Evolutionary conservation across 768 basidiomycete species (phyloP).

Genomic region (Hypholoma fasciculare): DNA sequence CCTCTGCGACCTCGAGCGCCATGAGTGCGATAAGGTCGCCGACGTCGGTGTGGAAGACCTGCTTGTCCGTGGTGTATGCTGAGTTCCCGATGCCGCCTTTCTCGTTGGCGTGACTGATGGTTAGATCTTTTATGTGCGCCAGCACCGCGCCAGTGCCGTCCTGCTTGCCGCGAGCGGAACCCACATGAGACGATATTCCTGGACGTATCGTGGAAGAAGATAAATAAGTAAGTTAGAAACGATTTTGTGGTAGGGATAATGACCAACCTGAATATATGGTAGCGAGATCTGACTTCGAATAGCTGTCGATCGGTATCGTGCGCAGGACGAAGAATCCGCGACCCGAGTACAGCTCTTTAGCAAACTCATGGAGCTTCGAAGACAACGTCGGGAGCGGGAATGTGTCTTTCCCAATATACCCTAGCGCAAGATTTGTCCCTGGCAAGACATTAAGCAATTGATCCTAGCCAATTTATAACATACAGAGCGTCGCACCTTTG

Average conservation of each 20-base stretch:
- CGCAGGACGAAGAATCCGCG: constrained; percentile 50
- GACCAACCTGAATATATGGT: constrained; percentile 43
- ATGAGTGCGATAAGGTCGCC: constrained; percentile 47
- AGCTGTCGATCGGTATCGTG: constrained; percentile 43
- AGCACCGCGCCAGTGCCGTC: constrained; percentile 44
- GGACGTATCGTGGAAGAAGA: not conserved
- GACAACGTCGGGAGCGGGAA: constrained; percentile 46
- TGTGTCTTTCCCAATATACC: constrained; percentile 35
- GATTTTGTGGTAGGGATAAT: not conserved
- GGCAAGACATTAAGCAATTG: not conserved
- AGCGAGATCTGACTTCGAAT: constrained; percentile 37
- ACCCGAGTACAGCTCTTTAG: constrained; percentile 42
- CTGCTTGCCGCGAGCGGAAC: constrained; percentile 42
- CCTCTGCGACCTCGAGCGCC: constrained; percentile 40
- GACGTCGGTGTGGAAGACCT: constrained; percentile 50
- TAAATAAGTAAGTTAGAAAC: not conserved
- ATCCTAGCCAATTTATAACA: not conserved
- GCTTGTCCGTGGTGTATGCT: constrained; percentile 49
- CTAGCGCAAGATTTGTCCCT: constrained; percentile 23
- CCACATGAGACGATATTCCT: constrained; percentile 49
- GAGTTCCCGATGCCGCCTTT: constrained; percentile 42
- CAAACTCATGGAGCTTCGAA: constrained; percentile 32
- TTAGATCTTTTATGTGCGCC: constrained; percentile 49
- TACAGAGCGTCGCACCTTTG: constrained; percentile 26
- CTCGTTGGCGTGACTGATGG: constrained; percentile 39